Evolutionary conservation across 73 alveolate species (phyloP).

Genomic region (Blepharisma japonicum): DNA sequence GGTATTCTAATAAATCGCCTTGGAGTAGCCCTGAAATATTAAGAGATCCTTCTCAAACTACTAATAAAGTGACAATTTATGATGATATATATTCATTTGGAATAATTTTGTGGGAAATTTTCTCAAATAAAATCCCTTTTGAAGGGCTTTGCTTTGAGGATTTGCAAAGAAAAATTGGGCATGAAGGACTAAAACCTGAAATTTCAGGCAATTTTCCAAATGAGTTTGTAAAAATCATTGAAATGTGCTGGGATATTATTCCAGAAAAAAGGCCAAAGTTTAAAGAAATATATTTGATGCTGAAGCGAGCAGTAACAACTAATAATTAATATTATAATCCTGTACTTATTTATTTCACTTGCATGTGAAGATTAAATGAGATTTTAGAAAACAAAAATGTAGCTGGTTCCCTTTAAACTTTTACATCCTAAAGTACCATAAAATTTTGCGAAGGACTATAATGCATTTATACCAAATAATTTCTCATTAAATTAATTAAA

Average conservation of each 20-base stretch:
- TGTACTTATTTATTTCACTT: too few relatives aligned
- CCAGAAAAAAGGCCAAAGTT: not conserved
- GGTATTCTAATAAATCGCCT: conserved; percentile 19
- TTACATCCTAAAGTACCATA: too few relatives aligned
- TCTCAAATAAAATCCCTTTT: conserved; percentile 12
- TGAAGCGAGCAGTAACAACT: too few relatives aligned
- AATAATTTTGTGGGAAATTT: conserved; percentile 35
- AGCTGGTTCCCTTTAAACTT: too few relatives aligned
- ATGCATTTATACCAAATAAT: too few relatives aligned
- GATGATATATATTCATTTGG: conserved; percentile 34
- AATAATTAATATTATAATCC: too few relatives aligned
- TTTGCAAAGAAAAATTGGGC: not conserved
- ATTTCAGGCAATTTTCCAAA: not conserved
- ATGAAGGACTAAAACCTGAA: not conserved
- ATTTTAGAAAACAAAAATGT: too few relatives aligned
- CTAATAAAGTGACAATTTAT: not conserved
- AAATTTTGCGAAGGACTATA: too few relatives aligned
- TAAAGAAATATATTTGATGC: not conserved
- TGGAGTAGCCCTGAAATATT: conserved; percentile 32
- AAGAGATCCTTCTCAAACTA: not conserved
- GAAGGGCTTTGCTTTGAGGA: not conserved
- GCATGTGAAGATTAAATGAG: too few relatives aligned
- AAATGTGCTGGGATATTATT: not conserved
- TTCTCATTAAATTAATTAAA: too few relatives aligned
- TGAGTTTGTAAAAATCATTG: not conserved